Base-by-base conservation (phyloP, 1,139 yeast genomes). In the Pichia sp. region DNA sequence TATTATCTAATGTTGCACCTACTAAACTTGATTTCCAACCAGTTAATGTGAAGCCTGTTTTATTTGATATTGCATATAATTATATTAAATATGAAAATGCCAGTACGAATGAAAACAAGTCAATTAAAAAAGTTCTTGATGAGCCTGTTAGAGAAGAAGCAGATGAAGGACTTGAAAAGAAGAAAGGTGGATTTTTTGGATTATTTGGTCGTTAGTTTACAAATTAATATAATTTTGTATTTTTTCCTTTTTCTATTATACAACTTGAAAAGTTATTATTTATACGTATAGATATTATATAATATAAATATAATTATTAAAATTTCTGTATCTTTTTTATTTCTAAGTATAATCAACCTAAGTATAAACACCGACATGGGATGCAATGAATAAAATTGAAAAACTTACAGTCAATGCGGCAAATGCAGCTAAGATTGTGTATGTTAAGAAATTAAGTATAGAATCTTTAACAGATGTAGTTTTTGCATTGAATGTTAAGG, bases 51-150 rank as follows among this genome's bases (percentile, higher is more conserved):
- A 89, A 89, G 62, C 96, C 97, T 1, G 95, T 88, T 8, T 73
- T 88, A 54, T 89, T 87, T 56, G 97, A 89, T 60, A 70, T 86
- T 54, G 96, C 94, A 0, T 88, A 70, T 66, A 88, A 88, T 60
- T 88, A 85, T 56, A 74, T 89, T 40, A 68, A 70, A 36, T 78
- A 79, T 56, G 70, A 40, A 6, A 21, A 42, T 21, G 24, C 33
- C 18, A 39, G 33, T 6, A 20, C 7, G 19, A 9, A 24, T 19
- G 19, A 15, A 22, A 15, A 30, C 18, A 7, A 30, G 14, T 16
- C 6, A 20, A 18, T 21, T 6, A n/a, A 30, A 8, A 30, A 25
- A 15, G 11, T 43, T 9, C 14, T 31, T 11, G 28, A 28, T 4
- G 38, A 43, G 15, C 33, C 36, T 9, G 6, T 14, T 18, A 35